Evolutionary conservation across 805 yeast species (phyloP).

Genomic region (Kodamaea kakaduensis): DNA sequence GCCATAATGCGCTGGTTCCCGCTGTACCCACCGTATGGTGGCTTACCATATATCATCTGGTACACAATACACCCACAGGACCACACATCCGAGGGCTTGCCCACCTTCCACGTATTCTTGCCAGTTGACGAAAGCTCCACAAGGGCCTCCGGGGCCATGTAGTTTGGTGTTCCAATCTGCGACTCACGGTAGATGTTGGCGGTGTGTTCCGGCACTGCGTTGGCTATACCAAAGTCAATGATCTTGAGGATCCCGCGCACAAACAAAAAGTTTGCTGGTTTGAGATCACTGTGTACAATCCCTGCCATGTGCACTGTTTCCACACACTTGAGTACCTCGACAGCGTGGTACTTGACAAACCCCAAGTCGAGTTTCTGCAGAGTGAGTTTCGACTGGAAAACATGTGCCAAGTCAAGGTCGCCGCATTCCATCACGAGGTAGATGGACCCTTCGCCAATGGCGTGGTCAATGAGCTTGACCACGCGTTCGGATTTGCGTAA

Average conservation of each 20-base stretch:
- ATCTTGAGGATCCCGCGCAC: constrained; percentile 82
- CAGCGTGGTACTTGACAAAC: constrained; percentile 75
- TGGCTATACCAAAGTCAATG: constrained; percentile 95
- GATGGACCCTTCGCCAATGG: constrained; percentile 60
- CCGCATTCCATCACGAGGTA: constrained; percentile 92
- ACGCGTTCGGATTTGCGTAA: constrained; percentile 63
- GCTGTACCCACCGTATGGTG: constrained; percentile 79
- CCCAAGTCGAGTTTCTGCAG: constrained; percentile 49
- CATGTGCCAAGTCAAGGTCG: constrained; percentile 82
- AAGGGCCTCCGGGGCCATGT: constrained; percentile 97
- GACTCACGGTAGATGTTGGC: constrained; percentile 84
- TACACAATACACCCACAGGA: constrained; percentile 94
- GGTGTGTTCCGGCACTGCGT: constrained; percentile 89
- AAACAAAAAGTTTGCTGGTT: constrained; percentile 64
- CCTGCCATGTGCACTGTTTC: constrained; percentile 83
- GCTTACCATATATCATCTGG: constrained; percentile 91
- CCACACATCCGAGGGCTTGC: constrained; percentile 96
- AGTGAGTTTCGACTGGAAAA: constrained; percentile 53
- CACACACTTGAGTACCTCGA: constrained; percentile 78
- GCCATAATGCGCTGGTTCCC: constrained; percentile 79
- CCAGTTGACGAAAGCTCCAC: constrained; percentile 48
- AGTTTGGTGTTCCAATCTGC: constrained; percentile 93
- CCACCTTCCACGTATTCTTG: constrained; percentile 63
- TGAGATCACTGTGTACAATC: constrained; percentile 78
- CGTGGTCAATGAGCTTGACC: constrained; percentile 71